Evolutionary conservation across 768 basidiomycete genomes (phyloP), one percentile per base, ranked within the genome.

Genomic region (Kwoniella botswanensis): DNA sequence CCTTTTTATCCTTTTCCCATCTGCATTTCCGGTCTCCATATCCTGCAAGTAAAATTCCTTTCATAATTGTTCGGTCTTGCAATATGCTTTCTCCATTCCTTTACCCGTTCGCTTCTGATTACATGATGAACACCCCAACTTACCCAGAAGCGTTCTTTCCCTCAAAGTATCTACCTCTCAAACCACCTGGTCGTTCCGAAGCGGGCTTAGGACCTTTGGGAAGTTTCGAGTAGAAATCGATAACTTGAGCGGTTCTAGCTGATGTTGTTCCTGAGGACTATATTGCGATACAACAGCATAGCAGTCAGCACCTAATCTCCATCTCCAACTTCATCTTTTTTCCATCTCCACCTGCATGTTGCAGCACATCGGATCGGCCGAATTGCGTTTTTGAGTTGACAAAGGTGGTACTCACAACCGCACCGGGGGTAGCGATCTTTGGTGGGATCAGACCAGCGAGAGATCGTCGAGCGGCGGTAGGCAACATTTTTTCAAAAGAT

Each of bases 201-300:
- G 87, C 82, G 18, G 92, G 86, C 44, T 89, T 88, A 52, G 89
- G 86, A 57, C 95, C 95, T 84, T 98, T 98, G 74, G 94, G 96
- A 61, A 98, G 89, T 85, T 93, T 95, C 71, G 92, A 94, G 87
- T 98, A 98, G 86, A 97, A 98, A 76, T 93, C 90, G 74, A 97
- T 93, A 81, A 98, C 91, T 42, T 90, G 90, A 68, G 88, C 86
- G 64, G 96, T 91, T 72, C 92, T 89, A 55, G 89, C 89, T 55
- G 93, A 93, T 65, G 91, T 89, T 66, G 90, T 92, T 63, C 92
- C 89, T 29, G 84, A 84, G 12, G 92, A 90, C 93, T 94, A 78
- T 58, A 61, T 22, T 50, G 58, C 24, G 15, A 29, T 60, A 17
- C 58, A 53, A 35, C 35, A 6, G 35, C 6, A 35, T 35, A 35